phyloP scores from a whole-genome alignment of 306 rosid species.

The Rosa chinensis region DNA sequence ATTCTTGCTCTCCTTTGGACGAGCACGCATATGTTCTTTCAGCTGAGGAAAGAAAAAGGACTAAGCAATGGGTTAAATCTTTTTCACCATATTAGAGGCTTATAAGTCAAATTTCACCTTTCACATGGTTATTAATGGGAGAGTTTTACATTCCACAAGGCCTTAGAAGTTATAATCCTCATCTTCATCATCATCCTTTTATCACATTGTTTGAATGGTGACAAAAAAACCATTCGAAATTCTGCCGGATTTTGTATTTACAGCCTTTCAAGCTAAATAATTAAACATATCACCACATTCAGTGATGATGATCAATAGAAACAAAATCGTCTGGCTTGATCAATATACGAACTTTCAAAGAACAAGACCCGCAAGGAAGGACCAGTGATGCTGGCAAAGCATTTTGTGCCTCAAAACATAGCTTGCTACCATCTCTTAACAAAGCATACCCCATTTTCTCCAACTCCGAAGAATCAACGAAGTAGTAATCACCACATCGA shows the following conservation, averaged over 20 bases:
- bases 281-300: not conserved
- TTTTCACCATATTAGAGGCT: too few species aligned
- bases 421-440: constrained; percentile 44
- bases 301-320: constrained; percentile 30
- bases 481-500: constrained; percentile 81
- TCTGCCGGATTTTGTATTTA: not conserved
- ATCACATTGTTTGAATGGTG: not conserved
- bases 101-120: too few species aligned
- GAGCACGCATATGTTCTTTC: too few species aligned
- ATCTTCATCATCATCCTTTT: too few species aligned
- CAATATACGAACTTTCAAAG: constrained; percentile 62
- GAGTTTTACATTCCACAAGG: too few species aligned
- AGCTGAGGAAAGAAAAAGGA: too few species aligned
- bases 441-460: constrained; percentile 67
- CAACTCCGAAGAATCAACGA: constrained; percentile 66
- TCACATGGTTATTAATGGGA: too few species aligned
- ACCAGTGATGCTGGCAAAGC: constrained; percentile 59
- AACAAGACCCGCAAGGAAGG: constrained; percentile 93
- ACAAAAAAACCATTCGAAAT: not conserved
- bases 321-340: constrained; percentile 41
- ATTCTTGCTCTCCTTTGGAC: too few species aligned
- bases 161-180: too few species aligned
- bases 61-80: too few species aligned
- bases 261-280: not conserved
- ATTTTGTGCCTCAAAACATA: constrained; percentile 44